A percentile compares a stretch with the other conserved stretches of the same genome.
Conservation (phyloP, 371 early-diverging fungal species). For the Phascolomyces articulosus region DNA sequence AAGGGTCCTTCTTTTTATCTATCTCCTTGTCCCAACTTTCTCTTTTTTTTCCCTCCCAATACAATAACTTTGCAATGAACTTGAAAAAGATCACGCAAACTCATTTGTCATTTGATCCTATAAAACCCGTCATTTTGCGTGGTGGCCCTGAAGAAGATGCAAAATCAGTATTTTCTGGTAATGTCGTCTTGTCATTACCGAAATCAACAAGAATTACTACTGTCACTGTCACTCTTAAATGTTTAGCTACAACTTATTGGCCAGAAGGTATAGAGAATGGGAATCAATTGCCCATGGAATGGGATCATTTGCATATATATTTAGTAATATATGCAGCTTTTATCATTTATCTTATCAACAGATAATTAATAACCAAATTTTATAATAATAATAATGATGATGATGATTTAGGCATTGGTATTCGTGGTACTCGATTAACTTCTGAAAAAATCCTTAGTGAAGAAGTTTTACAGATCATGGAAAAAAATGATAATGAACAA, state of each 20-base stretch:
- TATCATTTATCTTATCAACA: background rate
- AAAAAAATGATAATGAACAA: slow-evolving; percentile 22
- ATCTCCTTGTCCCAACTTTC: background rate
- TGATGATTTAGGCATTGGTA: slow-evolving; percentile 34
- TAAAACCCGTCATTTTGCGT: slow-evolving; percentile 46
- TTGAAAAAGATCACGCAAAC: slow-evolving; percentile 31
- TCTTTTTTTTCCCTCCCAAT: background rate
- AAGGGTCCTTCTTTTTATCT: no score
- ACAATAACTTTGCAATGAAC: no score
- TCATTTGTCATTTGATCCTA: slow-evolving; percentile 46
- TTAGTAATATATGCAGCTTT: slow-evolving; percentile 2
- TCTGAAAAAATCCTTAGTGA: slow-evolving; percentile 38
- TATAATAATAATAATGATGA: background rate
- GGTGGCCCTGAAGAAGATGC: slow-evolving; percentile 42
- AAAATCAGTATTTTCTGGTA: slow-evolving; percentile 40
- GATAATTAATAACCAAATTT: no score
- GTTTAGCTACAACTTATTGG: slow-evolving; percentile 48
- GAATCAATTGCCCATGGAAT: background rate
- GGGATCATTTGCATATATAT: no score
- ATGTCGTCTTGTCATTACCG: slow-evolving; percentile 37
- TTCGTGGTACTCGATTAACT: slow-evolving; percentile 40
- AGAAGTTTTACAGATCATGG: slow-evolving; percentile 29
- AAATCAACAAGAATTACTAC: slow-evolving; percentile 37
- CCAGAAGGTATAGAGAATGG: slow-evolving; percentile 38
- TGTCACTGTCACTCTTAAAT: slow-evolving; percentile 39